Base-by-base conservation (phyloP, 208 protist species). In the Acanthamoeba castellanii region DNA sequence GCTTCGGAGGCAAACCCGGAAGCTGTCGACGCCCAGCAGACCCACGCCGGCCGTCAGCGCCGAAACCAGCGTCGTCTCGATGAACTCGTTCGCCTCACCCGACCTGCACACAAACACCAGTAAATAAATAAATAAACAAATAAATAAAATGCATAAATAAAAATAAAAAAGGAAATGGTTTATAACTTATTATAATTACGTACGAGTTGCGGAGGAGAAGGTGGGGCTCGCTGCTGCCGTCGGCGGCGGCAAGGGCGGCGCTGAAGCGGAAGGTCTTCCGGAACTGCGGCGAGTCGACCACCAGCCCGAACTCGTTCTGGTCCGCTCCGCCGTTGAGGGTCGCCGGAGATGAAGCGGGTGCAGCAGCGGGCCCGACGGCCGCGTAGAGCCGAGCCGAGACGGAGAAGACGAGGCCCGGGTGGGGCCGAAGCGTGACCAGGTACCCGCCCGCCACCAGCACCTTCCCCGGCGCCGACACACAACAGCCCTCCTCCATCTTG, bases 371-470 rank as follows among this genome's bases (percentile, higher is more conserved):
- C 30, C 37, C 97, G 94, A 97, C 74, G 6, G 61, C 94, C 30
- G 78, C 95, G 57, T 96, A 94, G 85, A 99, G 99, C 87, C 98
- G 98, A 30, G 98, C 98, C 59, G 97, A 98, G 78, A 99, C 97
- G 68, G 98, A 97, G 78, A 99, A 97, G 25, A 99, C 99, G 85
- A 99, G 97, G 78, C 99, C 99, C 50, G 98, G 95, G 94, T 99
- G 99, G 37, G 96, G 95, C 7, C 96, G 95, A 94, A 99, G 97
- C 1, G 99, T 97, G 88, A 99, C 98, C 30, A 99, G 97, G 95
- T 99, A 99, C 27, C 99, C 98, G 84, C 99, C 99, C 68, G 98
- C 97, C 76, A 99, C 98, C 22, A 99, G 97, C 3, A 99, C 98
- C 95, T 99, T 99, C 14, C 99, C 99, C 16, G 99, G 98, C 78